Evolutionary conservation across 768 basidiomycete genomes (phyloP), one percentile per base, ranked within the genome.

Genomic region (Termitomyces bulborhizus): DNA sequence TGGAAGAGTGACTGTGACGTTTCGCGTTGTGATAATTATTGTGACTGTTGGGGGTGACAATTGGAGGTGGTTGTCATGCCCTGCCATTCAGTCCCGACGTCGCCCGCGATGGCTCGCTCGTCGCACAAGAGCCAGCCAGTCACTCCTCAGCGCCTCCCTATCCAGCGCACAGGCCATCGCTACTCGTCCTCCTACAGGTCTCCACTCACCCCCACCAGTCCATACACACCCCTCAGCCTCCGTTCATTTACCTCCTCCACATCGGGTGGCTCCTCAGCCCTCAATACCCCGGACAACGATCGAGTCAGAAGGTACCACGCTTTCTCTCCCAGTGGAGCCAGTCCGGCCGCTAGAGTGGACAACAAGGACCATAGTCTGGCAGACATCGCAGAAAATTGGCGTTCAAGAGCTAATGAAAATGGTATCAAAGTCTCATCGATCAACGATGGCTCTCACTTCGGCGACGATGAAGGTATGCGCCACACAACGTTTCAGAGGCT

Each of bases 211-310:
- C 84, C 86, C 24, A 75, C 77, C 51, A 84, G 85, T 18, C 84
- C 86, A 7, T 86, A 85, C 68, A 86, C 85, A 3, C 85, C 86
- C 31, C 75, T 85, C 63, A 86, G 85, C 63, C 75, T 86, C 42
- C 81, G 82, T 59, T 88, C 86, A 6, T 76, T 80, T 58, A 72
- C 79, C 40, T 76, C 78, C 31, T 74, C 81, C 34, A 80, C 76
- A 58, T 74, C 78, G 45, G 77, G 79, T 34, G 77, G 73, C 55
- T 74, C 77, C 4, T 81, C 81, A 6, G 73, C 75, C 3, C 60
- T 88, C 32, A 84, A 80, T 27, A 88, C 87, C 3, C 86, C 86
- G 4, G 81, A 76, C 46, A 78, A 78, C 43, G 64, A 72, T 54
- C 62, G 66, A 46, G 61, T 70, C 11, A 68, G 68, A 58, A 58